Evolutionary conservation across 768 basidiomycete species (phyloP), one percentile per base, ranked within the genome.

Genomic region (Ramaria sp.): DNA sequence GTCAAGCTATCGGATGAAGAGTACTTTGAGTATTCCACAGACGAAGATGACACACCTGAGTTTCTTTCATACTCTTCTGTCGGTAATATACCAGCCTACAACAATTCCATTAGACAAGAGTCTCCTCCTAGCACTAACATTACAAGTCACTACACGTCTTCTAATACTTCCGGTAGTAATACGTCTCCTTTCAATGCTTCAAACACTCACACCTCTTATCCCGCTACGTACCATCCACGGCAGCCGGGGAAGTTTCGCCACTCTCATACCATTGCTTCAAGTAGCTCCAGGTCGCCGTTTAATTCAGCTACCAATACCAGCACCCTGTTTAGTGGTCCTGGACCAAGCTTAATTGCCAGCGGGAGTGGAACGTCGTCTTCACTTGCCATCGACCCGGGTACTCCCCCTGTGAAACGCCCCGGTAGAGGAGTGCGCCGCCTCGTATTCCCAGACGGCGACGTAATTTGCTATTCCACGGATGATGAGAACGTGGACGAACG

Each of bases 401-500:
- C 45, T 27, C 22, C 1, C 39, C 51, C 51, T 30, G 2, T 10
- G 18, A 55, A 55, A 48, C 53, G 53, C 16, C 28, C 42, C 20
- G 43, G 36, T 47, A 43, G 53, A n/a, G 53, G 53, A 13, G 22
- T 55, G 8, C 42, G 53, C 15, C 42, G 43, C 43, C n/a, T 27
- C 18, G 53, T 47, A 16, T 55, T 55, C 13, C 24, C 24, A 1
- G 44, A 55, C 28, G 53, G 53, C 7, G 53, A 55, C 13, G 22
- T 48, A 25, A 18, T 55, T 25, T 55, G 47, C 18, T 18, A 47
- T 6, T 55, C 53, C 30, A 55, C 53, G 10, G 53, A 55, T n/a
- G 53, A 55, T 55, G 53, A 55, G 18, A n/a, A 34, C 7, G 53
- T 48, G n/a, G 53, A 55, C 28, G 53, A 55, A 24, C 30, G 44